These are phyloP conservation scores for Solanum paucissectum DNA, from an alignment of 257 asterid species.

Conservation along the genomic window DNA sequence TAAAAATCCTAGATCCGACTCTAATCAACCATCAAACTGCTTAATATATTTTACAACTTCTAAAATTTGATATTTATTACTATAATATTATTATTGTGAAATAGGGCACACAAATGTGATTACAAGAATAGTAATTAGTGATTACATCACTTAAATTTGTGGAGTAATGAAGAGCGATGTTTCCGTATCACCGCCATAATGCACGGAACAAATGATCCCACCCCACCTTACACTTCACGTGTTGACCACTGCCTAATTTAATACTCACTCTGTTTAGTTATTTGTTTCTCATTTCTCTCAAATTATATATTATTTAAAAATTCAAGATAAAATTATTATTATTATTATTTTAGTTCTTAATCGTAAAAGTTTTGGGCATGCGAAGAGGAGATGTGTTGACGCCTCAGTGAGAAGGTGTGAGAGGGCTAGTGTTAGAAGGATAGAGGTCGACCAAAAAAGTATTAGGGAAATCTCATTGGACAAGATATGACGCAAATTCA, in stretches of 20 bases:
- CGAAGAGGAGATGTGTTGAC: too few species aligned
- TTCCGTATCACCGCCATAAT: slow-evolving; percentile 16
- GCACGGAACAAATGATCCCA: slow-evolving; percentile 1
- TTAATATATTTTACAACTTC: background rate
- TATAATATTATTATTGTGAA: background rate
- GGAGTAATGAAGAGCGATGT: background rate
- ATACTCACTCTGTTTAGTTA: background rate
- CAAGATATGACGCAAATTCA: too few species aligned
- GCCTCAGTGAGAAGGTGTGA: too few species aligned
- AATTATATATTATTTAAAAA: background rate
- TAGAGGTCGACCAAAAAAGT: too few species aligned
- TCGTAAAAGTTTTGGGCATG: too few species aligned
- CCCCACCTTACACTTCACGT: background rate
- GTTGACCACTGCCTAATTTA: background rate
- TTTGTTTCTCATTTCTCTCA: background rate
- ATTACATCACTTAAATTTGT: background rate
- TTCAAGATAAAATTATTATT: too few species aligned
- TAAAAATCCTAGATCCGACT: too few species aligned
- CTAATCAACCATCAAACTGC: background rate
- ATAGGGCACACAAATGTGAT: background rate
- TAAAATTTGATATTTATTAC: background rate
- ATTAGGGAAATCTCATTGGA: too few species aligned
- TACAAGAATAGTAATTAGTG: background rate
- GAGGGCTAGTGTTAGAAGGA: too few species aligned
- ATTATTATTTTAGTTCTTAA: too few species aligned